Evolutionary conservation across 371 early-diverging fungal genomes (phyloP).

Genomic region (Thermomucor indicae-seudaticae): DNA sequence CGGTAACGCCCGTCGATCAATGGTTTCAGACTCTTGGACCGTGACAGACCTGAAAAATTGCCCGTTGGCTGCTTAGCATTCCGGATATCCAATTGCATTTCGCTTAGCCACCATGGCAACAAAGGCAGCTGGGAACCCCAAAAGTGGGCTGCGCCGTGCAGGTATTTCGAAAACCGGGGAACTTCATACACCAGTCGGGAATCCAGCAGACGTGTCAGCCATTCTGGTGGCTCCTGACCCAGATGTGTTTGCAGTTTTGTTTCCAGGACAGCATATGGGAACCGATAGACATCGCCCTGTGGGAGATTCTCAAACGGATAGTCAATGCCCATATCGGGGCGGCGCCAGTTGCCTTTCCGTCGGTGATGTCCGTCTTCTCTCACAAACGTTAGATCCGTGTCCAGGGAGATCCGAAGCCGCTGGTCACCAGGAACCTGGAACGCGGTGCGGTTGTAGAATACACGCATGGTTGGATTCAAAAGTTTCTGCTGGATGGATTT

Average conservation of each 20-base stretch:
- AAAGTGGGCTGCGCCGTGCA: constrained; percentile 94
- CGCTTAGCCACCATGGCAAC: constrained; percentile 95
- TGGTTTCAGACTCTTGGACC: constrained; percentile 42
- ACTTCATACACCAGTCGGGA: constrained; percentile 93
- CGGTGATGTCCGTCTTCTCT: constrained; percentile 85
- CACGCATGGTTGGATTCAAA: constrained; percentile 86
- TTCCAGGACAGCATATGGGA: constrained; percentile 42
- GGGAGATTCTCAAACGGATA: constrained; percentile 85
- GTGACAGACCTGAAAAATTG: constrained; percentile 24
- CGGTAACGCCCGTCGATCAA: constrained; percentile 40
- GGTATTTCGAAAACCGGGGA: constrained; percentile 97
- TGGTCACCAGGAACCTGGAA: constrained; percentile 99
- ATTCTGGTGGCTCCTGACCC: constrained; percentile 81
- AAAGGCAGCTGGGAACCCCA: constrained; percentile 77
- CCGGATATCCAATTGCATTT: constrained; percentile 90
- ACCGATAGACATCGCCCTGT: constrained; percentile 50
- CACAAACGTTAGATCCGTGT: constrained; percentile 96
- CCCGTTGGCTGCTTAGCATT: constrained; percentile 40
- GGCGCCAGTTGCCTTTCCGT: constrained; percentile 85
- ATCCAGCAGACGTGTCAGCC: constrained; percentile 91
- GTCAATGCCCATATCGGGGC: constrained; percentile 81
- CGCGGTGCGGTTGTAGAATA: constrained; percentile 97
- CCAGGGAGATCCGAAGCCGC: constrained; percentile 92
- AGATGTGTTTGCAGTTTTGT: constrained; percentile 96
- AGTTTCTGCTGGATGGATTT: constrained; percentile 69